Percentiles rank a stretch among this genome's conserved stretches.
Conservation (phyloP, 495 filamentous ascomycete genomes). For the Rhypophila decipiens region DNA sequence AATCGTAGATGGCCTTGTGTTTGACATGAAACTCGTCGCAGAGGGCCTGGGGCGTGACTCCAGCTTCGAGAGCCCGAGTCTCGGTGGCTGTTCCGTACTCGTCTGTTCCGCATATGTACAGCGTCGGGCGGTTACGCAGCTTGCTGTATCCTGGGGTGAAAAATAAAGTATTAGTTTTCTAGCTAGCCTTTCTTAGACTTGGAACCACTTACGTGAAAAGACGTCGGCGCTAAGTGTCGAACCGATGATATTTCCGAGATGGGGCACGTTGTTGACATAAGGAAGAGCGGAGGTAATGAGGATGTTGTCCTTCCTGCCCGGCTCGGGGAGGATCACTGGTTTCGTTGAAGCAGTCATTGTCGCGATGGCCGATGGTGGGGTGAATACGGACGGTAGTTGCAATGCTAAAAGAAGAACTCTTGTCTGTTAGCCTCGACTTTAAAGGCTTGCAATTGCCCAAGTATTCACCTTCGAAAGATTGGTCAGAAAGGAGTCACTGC, state of each 20-base stretch:
- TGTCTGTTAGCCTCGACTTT: too few species aligned
- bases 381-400: too few species aligned
- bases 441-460: too few species aligned
- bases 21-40: conserved; percentile 83
- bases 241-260: conserved; percentile 90
- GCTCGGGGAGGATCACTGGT: conserved; percentile 30
- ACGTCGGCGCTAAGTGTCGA: conserved; percentile 74
- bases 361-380: background rate
- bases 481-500: background rate
- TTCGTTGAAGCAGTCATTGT: conserved; percentile 10
- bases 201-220: too few species aligned
- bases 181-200: too few species aligned
- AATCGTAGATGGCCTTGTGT: conserved; percentile 80
- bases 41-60: conserved; percentile 59
- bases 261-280: conserved; percentile 95
- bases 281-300: conserved; percentile 64
- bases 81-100: conserved; percentile 78
- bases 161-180: too few species aligned
- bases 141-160: too few species aligned
- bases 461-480: too few species aligned
- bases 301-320: conserved; percentile 43
- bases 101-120: conserved; percentile 61
- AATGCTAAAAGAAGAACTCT: too few species aligned
- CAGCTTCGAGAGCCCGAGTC: conserved; percentile 52
- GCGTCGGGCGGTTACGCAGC: conserved; percentile 35